Conservation (phyloP, 2,329 filamentous ascomycete genomes). For the Epichloe gansuensis region DNA sequence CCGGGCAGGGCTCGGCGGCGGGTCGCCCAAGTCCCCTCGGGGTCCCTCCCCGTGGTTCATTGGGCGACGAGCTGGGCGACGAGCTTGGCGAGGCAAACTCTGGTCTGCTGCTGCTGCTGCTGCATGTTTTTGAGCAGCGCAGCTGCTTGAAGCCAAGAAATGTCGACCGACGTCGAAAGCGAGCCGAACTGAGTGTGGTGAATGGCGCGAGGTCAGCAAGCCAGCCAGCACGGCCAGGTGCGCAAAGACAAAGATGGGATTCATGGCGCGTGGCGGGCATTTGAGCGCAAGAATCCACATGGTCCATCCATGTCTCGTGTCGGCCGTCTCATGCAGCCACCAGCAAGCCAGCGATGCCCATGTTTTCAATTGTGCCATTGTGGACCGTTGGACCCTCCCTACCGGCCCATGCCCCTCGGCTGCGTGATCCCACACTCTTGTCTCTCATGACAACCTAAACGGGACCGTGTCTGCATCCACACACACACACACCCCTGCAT, state of each 20-base stretch:
- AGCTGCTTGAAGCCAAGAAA: too few relatives aligned
- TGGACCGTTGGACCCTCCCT: not conserved
- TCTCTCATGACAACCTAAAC: slow-evolving; percentile 4
- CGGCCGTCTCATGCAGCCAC: not conserved
- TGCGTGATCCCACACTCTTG: slow-evolving; percentile 3
- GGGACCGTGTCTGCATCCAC: not conserved
- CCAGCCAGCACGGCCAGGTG: not conserved
- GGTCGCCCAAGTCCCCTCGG: not conserved
- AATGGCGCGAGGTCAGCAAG: not conserved
- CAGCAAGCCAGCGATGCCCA: not conserved
- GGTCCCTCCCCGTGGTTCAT: not conserved
- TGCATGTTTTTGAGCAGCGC: not conserved
- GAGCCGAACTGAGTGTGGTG: too few relatives aligned
- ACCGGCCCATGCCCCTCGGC: not conserved
- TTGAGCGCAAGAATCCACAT: not conserved
- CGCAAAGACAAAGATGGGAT: not conserved
- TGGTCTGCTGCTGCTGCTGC: not conserved
- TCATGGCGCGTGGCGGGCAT: not conserved
- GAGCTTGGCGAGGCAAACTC: not conserved
- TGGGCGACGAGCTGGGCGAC: not conserved
- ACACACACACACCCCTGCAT: not conserved
- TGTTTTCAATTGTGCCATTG: not conserved
- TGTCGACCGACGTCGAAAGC: too few relatives aligned
- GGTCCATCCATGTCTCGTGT: not conserved
- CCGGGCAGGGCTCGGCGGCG: not conserved